A percentile compares a stretch with the other conserved stretches of the same genome.
These are phyloP conservation scores for Naegleria fowleri DNA, from an alignment of 208 protist genomes.

Conservation along the genomic window DNA sequence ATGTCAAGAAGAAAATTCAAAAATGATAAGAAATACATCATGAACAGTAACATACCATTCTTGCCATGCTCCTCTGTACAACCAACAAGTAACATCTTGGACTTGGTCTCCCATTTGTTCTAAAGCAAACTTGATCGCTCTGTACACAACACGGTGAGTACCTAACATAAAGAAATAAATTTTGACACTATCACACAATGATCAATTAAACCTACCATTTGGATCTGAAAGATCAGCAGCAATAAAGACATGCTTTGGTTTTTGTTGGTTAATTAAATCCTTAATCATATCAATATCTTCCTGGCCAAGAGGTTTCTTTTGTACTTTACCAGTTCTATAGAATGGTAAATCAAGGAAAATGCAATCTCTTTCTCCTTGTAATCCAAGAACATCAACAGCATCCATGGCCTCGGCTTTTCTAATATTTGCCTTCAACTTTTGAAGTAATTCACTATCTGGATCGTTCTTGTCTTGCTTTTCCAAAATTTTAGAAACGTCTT, in stretches of 20 bases:
- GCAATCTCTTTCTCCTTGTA: conserved; percentile 7
- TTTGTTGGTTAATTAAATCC: conserved; percentile 42
- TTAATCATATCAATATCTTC: conserved; percentile 53
- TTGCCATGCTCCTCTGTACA: conserved; percentile 61
- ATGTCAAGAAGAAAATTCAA: conserved; percentile 15
- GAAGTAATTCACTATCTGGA: conserved; percentile 20
- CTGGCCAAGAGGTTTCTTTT: conserved; percentile 52
- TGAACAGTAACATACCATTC: conserved; percentile 42
- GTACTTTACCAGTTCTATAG: conserved; percentile 53
- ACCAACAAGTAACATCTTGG: conserved; percentile 40
- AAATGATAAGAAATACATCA: no score
- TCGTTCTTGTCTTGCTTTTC: not conserved
- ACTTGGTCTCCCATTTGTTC: conserved; percentile 33
- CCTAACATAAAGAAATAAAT: conserved; percentile 47
- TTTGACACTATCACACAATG: not conserved
- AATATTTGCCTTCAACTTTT: conserved; percentile 53
- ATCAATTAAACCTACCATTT: not conserved
- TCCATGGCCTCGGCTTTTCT: conserved; percentile 39
- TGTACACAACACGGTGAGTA: conserved; percentile 47
- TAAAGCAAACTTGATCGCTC: conserved; percentile 44
- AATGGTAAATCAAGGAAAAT: conserved; percentile 58
- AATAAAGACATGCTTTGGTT: conserved; percentile 52
- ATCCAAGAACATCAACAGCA: conserved; percentile 31
- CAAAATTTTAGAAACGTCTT: not conserved
- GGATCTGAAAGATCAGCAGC: conserved; percentile 57